Conservation (phyloP, 1,284 basidiomycete genomes). For the Apiotrichum montevideense region DNA sequence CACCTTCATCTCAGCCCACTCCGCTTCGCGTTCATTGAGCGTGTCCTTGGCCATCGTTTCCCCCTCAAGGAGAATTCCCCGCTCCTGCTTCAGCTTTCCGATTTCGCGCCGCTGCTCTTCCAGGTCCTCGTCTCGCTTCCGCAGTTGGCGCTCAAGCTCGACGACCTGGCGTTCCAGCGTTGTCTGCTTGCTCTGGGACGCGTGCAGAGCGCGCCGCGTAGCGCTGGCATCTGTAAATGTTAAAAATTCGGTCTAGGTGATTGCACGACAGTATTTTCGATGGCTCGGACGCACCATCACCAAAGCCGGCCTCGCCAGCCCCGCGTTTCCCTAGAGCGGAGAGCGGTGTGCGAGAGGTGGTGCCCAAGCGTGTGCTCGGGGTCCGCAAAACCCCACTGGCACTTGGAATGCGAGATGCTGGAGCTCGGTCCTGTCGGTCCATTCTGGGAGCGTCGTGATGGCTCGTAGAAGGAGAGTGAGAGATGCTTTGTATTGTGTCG, state of each 20-base stretch:
- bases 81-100: slow-evolving; percentile 23
- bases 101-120: slow-evolving; percentile 28
- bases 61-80: slow-evolving; percentile 23
- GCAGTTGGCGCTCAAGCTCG: slow-evolving; percentile 19
- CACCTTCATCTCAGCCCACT: slow-evolving; percentile 32
- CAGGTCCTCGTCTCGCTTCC: slow-evolving; percentile 16
- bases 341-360: not conserved
- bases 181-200: slow-evolving; percentile 14
- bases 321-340: slow-evolving; percentile 17
- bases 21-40: slow-evolving; percentile 22
- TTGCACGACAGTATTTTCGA: no score
- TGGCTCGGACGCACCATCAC: slow-evolving; percentile 8
- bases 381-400: not conserved
- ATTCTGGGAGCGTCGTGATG: not conserved
- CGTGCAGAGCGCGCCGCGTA: slow-evolving; percentile 15
- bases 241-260: not conserved
- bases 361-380: not conserved
- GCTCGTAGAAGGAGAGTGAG: no score
- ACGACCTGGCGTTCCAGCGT: slow-evolving; percentile 21
- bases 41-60: slow-evolving; percentile 21
- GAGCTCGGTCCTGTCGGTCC: slow-evolving; percentile 1
- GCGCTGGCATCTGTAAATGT: slow-evolving; percentile 11
- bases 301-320: slow-evolving; percentile 24
- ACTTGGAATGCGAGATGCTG: slow-evolving; percentile 6
- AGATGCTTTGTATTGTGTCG: not conserved